These are phyloP conservation scores for Excoecaria cochinchinensis DNA, from an alignment of 345 rosid species.

Conservation along the genomic window DNA sequence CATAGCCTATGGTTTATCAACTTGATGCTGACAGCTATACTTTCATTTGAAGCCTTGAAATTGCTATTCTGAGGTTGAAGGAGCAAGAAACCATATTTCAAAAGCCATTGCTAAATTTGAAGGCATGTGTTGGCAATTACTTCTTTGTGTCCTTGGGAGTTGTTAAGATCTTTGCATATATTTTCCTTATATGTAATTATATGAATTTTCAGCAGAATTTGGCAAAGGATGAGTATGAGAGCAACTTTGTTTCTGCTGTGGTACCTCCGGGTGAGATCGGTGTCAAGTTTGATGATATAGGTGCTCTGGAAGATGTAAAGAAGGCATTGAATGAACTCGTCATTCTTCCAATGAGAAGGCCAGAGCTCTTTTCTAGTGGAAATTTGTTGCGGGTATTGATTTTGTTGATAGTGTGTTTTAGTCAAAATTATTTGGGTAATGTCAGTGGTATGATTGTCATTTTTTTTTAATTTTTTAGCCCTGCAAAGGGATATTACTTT, in stretches of 20 bases:
- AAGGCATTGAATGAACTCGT: conserved; percentile 90
- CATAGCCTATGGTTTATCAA: neutral
- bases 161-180: conserved; percentile 13
- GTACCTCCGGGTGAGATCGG: conserved; percentile 95
- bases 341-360: conserved; percentile 98
- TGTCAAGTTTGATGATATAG: conserved; percentile 85
- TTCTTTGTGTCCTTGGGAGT: conserved; percentile 11
- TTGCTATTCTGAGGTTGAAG: conserved; percentile 72
- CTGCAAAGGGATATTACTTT: conserved; percentile 94
- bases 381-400: conserved; percentile 78
- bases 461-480: conserved; percentile 53
- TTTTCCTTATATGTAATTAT: conserved; percentile 22
- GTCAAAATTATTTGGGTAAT: neutral
- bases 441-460: conserved; percentile 8
- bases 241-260: conserved; percentile 81
- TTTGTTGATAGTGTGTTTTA: conserved; percentile 7
- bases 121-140: conserved; percentile 46
- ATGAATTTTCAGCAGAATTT: conserved; percentile 52
- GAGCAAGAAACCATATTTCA: conserved; percentile 66
- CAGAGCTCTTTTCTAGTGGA: conserved; percentile 87
- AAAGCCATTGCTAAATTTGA: conserved; percentile 72
- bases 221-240: conserved; percentile 90
- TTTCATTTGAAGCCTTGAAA: conserved; percentile 70
- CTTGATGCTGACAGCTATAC: conserved; percentile 29
- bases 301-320: conserved; percentile 97